Evolutionary conservation across 2,329 filamentous ascomycete species (phyloP), one percentile per base, ranked within the genome.

Genomic region (Nemania sp.): DNA sequence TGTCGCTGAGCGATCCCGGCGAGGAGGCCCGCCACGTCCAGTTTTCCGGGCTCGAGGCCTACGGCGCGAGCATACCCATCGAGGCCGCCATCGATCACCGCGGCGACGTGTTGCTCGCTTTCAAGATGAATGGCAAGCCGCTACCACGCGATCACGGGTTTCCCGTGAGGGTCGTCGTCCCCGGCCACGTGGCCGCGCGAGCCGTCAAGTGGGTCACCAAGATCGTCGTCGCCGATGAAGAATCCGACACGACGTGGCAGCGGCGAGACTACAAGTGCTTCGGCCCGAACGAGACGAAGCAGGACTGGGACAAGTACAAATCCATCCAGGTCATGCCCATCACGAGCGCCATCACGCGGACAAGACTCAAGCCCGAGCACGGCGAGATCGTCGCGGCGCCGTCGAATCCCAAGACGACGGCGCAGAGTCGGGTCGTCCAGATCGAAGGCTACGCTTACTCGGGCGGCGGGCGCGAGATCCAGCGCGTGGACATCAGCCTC

Each of bases 141-240:
- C 76, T 90, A 1, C 86, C 87, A 0, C 80, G 80, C 1, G 87
- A 90, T 60, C 88, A 90, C 66, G 88, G 88, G 0, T 90, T 81
- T 65, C 88, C 88, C 0, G 73, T 89, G 13, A 79, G 87, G 1
- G 81, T 82, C 0, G 77, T 89, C 2, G 84, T 89, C 0, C 86
- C 87, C 0, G 88, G 88, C 0, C 82, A 86, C 52, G 87, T 89
- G 1, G 88, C 87, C 0, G 88, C 87, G 1, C 80, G 87, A 1
- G 87, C 83, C 5, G 87, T 89, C 65, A 90, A 90, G 69, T 90
- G 87, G 88, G 76, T 90, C 1, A 85, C 80, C 62, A 82, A 83
- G 46, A 86, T 90, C 55, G 80, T 83, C 0, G 77, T 90, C 1
- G 84, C 85, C 40, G 85, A 87, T 57, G 87, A 90, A 64, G 88